Evolutionary conservation across 176 grass and related monocot genomes (phyloP), one percentile per base, ranked within the genome.

Genomic region (Eragrostis curvula): DNA sequence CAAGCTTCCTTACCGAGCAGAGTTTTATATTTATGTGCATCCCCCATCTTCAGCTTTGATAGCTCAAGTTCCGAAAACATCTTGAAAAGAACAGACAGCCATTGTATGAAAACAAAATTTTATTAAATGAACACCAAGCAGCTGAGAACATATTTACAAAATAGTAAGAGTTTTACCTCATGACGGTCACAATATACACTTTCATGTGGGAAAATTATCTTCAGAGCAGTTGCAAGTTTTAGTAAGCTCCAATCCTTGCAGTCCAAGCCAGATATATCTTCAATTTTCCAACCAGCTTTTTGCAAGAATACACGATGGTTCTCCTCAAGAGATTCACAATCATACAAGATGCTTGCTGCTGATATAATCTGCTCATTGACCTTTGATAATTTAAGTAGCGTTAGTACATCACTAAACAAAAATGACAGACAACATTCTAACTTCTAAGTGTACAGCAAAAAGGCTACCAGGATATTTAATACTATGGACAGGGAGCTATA

Each of bases 141-240:
- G 32, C 24, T 51, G 17, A 20, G 23, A 58, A 30, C 0, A 27
- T 39, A 69, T 46, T 58, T 42, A 20, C 24, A 70, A 13, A 14
- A 44, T 10, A 47, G 41, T 70, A 81, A 21, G 11, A 55, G n/a
- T n/a, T 63, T 81, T 73, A 82, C 80, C 68, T 82, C 27, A 63
- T 23, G 55, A 40, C 7, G 12, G 49, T 72, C 42, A 8, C 48
- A 53, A 18, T 50, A 32, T 73, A 63, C 27, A 40, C 32, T 36
- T 36, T 36, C 4, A 4, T 4, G 32, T 36, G 2, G 80, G 28
- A 20, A 25, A 70, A 73, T 50, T 42, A 82, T 48, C 9, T 36
- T 73, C 6, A 73, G 46, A 82, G 80, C 80, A 49, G 68, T 50
- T 17, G 80, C 53, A 39, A 73, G 56, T 24, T 82, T 82, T 56